Evolutionary conservation across 73 alveolate species (phyloP), one percentile per base, ranked within the genome.

Genomic region (Diophrys sp.): DNA sequence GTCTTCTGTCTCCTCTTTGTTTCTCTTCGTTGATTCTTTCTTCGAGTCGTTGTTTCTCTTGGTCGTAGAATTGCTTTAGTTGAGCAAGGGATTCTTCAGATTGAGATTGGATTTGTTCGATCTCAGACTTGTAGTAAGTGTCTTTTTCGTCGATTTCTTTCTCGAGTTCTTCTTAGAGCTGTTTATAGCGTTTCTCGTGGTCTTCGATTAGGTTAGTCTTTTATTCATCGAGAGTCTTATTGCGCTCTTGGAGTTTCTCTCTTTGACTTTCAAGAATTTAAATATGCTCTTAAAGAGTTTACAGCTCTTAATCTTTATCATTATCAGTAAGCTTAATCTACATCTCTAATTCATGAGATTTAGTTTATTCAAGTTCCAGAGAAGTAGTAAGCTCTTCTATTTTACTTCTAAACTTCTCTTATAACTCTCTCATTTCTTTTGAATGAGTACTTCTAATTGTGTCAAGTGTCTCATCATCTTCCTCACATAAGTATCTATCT

Each of bases 11-110:
- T 1, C 75, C 89, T 73, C 87, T 56, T 31, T 86, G 81, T 72
- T 89, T 91, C 62, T 94, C 98, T 53, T 94, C 98, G n/a, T 78
- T 73, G n/a, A 94, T 62, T 84, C 90, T 87, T 25, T 85, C 75
- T 73, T 94, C 97, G 34, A 94, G 82, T 70, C 97, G 66, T 33
- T 76, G 90, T 67, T 92, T 94, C 80, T 94, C 98, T 14, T 76
- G 68, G 77, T 94, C 98, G 71, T 89, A 94, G 82, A 89, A 83
- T 27, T 82, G 77, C 71, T 94, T 94, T 24, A 94, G 92, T 80
- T 94, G 87, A 24, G 92, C 83, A 30, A 89, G 88, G 8, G 89
- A 67, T 71, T 88, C 92, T 75, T 94, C 98, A 68, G 70, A 30
- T 69, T 81, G 71, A 24, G 1, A 23, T 31, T 85, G 85, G 0